Evolutionary conservation across 2,329 filamentous ascomycete genomes (phyloP).

Genomic region (Cryphonectria japonica): DNA sequence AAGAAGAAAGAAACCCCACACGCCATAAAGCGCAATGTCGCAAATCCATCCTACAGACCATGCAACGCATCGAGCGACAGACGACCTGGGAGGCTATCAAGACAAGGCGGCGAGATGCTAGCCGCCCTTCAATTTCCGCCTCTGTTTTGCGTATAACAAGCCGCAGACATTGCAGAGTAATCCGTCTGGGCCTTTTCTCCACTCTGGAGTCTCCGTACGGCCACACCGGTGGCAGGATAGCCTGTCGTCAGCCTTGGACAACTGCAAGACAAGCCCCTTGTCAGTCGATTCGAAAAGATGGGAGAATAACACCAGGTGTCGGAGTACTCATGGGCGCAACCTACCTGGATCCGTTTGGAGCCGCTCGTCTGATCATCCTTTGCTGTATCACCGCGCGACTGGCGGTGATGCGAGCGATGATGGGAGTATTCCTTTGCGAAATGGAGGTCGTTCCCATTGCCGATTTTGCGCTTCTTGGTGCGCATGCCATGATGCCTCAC

Average conservation of each 20-base stretch:
- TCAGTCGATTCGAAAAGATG: background rate
- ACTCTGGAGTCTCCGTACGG: constrained; percentile 29
- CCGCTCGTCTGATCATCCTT: background rate
- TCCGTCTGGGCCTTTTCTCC: constrained; percentile 29
- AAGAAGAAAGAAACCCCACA: background rate
- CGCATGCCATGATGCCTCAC: constrained; percentile 28
- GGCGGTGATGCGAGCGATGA: constrained; percentile 14
- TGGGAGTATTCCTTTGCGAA: constrained; percentile 8
- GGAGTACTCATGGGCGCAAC: background rate
- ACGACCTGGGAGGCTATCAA: background rate
- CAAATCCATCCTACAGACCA: background rate
- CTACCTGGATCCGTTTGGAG: constrained; percentile 9
- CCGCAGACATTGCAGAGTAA: constrained; percentile 30
- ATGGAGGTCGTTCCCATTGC: constrained; percentile 9
- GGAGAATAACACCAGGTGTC: background rate
- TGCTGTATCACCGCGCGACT: background rate
- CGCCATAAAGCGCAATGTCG: background rate
- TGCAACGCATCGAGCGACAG: background rate
- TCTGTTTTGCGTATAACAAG: constrained; percentile 28
- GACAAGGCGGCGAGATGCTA: background rate
- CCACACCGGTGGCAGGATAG: constrained; percentile 27
- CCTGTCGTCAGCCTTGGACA: constrained; percentile 3
- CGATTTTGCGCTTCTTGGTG: constrained; percentile 21
- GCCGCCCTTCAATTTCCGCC: constrained; percentile 19
- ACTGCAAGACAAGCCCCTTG: background rate